Conservation (phyloP, 768 basidiomycete genomes). For the Hygrophoropsis aurantiaca region DNA sequence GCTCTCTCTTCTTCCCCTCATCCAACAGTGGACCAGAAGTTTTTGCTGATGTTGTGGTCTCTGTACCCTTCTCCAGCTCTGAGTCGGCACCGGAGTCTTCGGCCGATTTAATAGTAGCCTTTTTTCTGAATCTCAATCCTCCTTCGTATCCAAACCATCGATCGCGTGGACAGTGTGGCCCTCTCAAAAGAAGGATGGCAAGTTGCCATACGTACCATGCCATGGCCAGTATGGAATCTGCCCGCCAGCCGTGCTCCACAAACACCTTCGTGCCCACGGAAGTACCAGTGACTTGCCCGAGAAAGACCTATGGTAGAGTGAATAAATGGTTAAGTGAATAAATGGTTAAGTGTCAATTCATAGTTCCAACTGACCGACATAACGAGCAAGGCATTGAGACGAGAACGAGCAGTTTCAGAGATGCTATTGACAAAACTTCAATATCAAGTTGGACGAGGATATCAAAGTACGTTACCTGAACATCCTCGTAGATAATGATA, state of each 20-base stretch:
- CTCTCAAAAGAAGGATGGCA: slow-evolving; percentile 25
- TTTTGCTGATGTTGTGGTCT: neutral
- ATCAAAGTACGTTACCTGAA: neutral
- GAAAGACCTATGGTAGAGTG: neutral
- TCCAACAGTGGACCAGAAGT: no score
- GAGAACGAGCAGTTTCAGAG: neutral
- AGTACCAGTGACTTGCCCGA: slow-evolving; percentile 37
- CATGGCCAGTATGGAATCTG: slow-evolving; percentile 18
- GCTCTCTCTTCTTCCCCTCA: no score
- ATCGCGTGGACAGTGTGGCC: slow-evolving; percentile 17
- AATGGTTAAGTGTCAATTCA: neutral
- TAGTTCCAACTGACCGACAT: neutral
- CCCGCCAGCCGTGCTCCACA: slow-evolving; percentile 29
- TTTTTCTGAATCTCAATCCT: slow-evolving; percentile 1
- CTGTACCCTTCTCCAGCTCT: neutral
- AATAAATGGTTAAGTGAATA: neutral
- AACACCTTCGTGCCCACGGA: slow-evolving; percentile 35
- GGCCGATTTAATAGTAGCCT: slow-evolving; percentile 2
- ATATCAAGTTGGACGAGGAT: neutral
- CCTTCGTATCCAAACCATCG: slow-evolving; percentile 6
- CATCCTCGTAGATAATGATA: slow-evolving; percentile 14
- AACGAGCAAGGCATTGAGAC: slow-evolving; percentile 5
- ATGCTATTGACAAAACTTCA: neutral
- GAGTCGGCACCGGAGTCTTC: slow-evolving; percentile 15
- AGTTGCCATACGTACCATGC: slow-evolving; percentile 26